phyloP scores from a whole-genome alignment of 805 yeast species.

The Candida broadrunensis region DNA sequence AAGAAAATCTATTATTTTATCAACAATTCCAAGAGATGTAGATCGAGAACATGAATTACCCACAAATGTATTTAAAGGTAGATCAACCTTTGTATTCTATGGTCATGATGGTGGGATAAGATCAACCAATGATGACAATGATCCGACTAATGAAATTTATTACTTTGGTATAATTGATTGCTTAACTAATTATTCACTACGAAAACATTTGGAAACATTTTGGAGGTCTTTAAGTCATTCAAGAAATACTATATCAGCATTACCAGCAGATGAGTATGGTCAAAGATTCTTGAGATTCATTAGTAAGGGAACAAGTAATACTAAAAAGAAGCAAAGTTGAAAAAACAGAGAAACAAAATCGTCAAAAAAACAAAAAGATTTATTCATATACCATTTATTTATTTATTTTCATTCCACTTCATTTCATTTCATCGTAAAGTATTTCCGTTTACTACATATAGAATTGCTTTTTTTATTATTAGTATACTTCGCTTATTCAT shows the following conservation, averaged over 20 bases:
- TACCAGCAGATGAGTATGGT: slow-evolving; percentile 90
- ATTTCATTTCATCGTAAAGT: too few species aligned
- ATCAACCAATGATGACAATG: slow-evolving; percentile 62
- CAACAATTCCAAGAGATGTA: slow-evolving; percentile 45
- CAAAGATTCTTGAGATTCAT: slow-evolving; percentile 78
- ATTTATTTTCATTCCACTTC: too few species aligned
- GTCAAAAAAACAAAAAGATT: too few species aligned
- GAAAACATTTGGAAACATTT: slow-evolving; percentile 80
- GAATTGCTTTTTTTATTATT: too few species aligned
- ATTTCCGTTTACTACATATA: too few species aligned
- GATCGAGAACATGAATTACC: slow-evolving; percentile 43
- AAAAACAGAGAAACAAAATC: not conserved
- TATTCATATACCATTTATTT: too few species aligned
- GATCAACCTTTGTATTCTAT: slow-evolving; percentile 59
- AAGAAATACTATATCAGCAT: slow-evolving; percentile 73
- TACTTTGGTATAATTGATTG: slow-evolving; percentile 95
- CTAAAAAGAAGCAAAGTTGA: slow-evolving; percentile 8
- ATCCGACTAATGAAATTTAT: slow-evolving; percentile 67
- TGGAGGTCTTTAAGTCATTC: slow-evolving; percentile 74
- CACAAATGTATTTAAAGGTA: slow-evolving; percentile 40
- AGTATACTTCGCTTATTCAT: too few species aligned
- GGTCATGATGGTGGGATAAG: slow-evolving; percentile 82
- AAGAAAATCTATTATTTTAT: slow-evolving; percentile 33
- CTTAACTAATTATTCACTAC: slow-evolving; percentile 71
- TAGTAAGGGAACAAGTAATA: slow-evolving; percentile 21